Evolutionary conservation across 78 protist species (phyloP), one percentile per base, ranked within the genome.

Genomic region (Dictyostelium purpureum): DNA sequence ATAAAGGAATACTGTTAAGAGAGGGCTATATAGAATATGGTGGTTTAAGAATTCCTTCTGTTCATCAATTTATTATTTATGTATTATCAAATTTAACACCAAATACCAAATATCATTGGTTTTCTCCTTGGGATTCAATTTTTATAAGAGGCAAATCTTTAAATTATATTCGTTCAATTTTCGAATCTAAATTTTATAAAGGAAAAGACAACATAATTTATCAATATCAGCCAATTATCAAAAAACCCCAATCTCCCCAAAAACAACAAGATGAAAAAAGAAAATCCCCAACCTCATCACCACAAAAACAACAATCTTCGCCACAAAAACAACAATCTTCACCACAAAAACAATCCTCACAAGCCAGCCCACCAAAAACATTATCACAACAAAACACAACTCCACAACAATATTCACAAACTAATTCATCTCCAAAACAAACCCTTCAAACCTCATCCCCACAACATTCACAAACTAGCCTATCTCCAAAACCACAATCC

Each of bases 11-110:
- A 11, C 76, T 85, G 0, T 12, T 85, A 33, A 73, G 70, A 45
- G 92, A 69, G 40, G 92, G 92, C 28, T 85, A 66, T 63, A 85
- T 85, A 12, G 92, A 85, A 40, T 81, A 81, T 69, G 76, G 56
- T 31, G 11, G 9, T 6, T 12, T 18, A 43, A 37, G 75, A n/a
- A n/a, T 70, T 7, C 92, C 92, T 31, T 85, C 92, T 2, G 82
- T 85, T n/a, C 92, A 85, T 57, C 31, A 26, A 7, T 85, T 79
- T 79, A 65, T 85, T 49, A 73, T 85, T 24, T 26, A 52, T 21
- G 49, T 85, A 2, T 28, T 85, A 24, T 73, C 92, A 12, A 59
- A 61, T n/a, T 66, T 85, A 31, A 37, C 70, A 61, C 74, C 79
- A 6, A 61, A 73, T 45, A 85, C 71, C 28, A 52, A 61, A 12